These are phyloP conservation scores for Blepharisma japonicum DNA, from an alignment of 73 alveolate species.

Conservation along the genomic window DNA sequence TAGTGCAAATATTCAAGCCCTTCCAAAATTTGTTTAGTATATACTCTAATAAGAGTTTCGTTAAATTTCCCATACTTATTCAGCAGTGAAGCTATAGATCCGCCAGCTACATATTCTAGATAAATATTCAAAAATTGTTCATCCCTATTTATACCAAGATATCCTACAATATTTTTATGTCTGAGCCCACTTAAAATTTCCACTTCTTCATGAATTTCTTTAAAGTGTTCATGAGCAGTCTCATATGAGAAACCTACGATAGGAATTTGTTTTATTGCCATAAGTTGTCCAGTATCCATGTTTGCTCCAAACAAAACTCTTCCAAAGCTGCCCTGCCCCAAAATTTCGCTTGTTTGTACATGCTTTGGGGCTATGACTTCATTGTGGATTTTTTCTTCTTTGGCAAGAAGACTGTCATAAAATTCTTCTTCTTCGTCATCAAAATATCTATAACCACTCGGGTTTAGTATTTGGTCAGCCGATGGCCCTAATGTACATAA, in stretches of 20 bases:
- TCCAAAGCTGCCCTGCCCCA: conserved; percentile 79
- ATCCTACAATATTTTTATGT: conserved; percentile 80
- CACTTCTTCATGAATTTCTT: conserved; percentile 65
- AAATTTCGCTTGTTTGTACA: conserved; percentile 29
- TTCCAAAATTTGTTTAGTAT: conserved; percentile 75
- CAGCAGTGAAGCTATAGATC: conserved; percentile 60
- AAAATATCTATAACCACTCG: conserved; percentile 26
- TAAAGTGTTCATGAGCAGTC: conserved; percentile 45
- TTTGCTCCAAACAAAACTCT: conserved; percentile 56
- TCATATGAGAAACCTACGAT: conserved; percentile 32
- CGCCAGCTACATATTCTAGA: conserved; percentile 79
- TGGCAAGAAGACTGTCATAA: background rate
- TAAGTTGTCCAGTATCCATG: conserved; percentile 46
- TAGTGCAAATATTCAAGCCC: conserved; percentile 88
- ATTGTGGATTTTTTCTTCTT: background rate
- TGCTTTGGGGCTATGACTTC: conserved; percentile 14
- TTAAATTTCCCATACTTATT: conserved; percentile 51
- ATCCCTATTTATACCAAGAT: conserved; percentile 62
- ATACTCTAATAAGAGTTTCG: conserved; percentile 64
- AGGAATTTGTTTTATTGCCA: conserved; percentile 59
- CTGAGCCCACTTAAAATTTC: conserved; percentile 50
- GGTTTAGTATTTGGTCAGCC: background rate
- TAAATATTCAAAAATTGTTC: conserved; percentile 62
- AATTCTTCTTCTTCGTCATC: conserved; percentile 11
- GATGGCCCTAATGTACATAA: background rate